Conservation (phyloP, 345 rosid genomes). For the Carallia brachiata region DNA sequence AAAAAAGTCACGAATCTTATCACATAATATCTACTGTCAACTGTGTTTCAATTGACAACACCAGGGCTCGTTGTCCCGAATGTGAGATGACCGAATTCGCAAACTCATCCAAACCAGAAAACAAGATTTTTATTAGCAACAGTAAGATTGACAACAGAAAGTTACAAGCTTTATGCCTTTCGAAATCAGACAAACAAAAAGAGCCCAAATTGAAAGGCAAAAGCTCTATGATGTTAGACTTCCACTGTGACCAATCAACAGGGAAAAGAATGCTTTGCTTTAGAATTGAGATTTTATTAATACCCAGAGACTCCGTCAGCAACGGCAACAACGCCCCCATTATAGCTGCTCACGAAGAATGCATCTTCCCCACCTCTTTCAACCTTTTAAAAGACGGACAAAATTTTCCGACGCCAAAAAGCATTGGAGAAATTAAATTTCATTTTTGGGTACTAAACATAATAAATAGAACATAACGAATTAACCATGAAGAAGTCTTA, state of each 20-base stretch:
- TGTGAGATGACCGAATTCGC: no score
- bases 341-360: conserved; percentile 56
- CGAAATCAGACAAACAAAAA: no score
- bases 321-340: conserved; percentile 79
- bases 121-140: no score
- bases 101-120: no score
- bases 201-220: no score
- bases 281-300: background rate
- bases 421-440: no score
- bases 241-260: background rate
- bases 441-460: background rate
- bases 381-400: conserved; percentile 30
- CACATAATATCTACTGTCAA: background rate
- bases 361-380: conserved; percentile 93
- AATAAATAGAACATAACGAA: background rate
- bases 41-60: background rate
- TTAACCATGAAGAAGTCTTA: background rate
- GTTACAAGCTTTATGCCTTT: no score
- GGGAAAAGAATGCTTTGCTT: background rate
- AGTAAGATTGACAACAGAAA: no score
- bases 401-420: background rate
- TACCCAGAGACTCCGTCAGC: conserved; percentile 97
- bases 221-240: no score
- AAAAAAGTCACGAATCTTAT: background rate
- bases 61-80: background rate